Evolutionary conservation across 2,329 filamentous ascomycete species (phyloP).

Genomic region (Coccinonectria pachysandricola): DNA sequence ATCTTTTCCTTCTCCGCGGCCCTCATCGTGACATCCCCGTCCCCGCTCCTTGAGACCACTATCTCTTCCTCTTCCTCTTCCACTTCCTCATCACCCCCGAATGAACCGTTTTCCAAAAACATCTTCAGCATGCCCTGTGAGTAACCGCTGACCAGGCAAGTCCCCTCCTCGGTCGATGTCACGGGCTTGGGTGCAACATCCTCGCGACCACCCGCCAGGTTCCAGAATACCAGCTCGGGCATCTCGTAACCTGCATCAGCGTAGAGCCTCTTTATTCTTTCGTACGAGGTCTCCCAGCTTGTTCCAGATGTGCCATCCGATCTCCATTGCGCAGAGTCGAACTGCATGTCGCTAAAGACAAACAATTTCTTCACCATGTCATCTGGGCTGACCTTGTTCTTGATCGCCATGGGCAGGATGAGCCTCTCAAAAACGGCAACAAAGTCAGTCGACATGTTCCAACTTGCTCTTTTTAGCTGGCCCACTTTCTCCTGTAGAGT

Average conservation of each 20-base stretch:
- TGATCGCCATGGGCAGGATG: slow-evolving; percentile 42
- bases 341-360: slow-evolving; percentile 53
- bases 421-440: slow-evolving; percentile 42
- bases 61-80: slow-evolving; percentile 26
- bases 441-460: slow-evolving; percentile 40
- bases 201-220: slow-evolving; percentile 35
- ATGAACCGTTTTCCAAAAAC: slow-evolving; percentile 40
- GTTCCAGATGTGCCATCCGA: background rate
- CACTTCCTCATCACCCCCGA: slow-evolving; percentile 30
- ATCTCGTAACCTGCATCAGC: slow-evolving; percentile 42
- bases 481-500: slow-evolving; percentile 32
- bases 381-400: slow-evolving; percentile 38
- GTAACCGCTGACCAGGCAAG: slow-evolving; percentile 43
- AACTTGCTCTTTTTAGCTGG: slow-evolving; percentile 21
- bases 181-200: slow-evolving; percentile 37
- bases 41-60: slow-evolving; percentile 20
- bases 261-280: slow-evolving; percentile 37
- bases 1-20: slow-evolving; percentile 30
- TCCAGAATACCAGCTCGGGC: slow-evolving; percentile 52
- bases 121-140: slow-evolving; percentile 48
- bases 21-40: slow-evolving; percentile 8
- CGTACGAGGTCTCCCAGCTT: slow-evolving; percentile 35
- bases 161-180: slow-evolving; percentile 32
- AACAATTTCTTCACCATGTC: slow-evolving; percentile 53
- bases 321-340: slow-evolving; percentile 28